Conservation (phyloP, 371 early-diverging fungal genomes). For the Apophysomyces sp. region DNA sequence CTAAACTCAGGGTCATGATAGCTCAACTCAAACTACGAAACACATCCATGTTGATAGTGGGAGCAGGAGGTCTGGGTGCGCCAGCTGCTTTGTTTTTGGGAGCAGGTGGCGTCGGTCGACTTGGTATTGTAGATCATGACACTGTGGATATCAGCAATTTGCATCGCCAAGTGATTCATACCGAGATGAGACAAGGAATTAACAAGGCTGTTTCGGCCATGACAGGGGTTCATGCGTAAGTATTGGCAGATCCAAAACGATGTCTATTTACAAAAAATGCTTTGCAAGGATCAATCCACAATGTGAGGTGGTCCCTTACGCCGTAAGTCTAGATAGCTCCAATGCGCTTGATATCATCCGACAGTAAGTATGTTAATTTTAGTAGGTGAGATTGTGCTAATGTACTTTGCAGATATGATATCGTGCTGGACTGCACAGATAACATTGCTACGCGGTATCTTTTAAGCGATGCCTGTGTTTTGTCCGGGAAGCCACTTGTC, state of each 20-base stretch:
- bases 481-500: slow-evolving; percentile 84
- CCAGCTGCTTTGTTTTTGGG: slow-evolving; percentile 92
- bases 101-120: slow-evolving; percentile 86
- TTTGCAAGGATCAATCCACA: slow-evolving; percentile 51
- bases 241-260: background rate
- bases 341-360: slow-evolving; percentile 66
- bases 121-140: slow-evolving; percentile 98
- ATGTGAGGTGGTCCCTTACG: slow-evolving; percentile 55
- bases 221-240: slow-evolving; percentile 57
- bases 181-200: slow-evolving; percentile 69
- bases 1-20: no score
- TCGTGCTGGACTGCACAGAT: slow-evolving; percentile 97
- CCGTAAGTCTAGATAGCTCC: slow-evolving; percentile 58
- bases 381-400: background rate
- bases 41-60: slow-evolving; percentile 86
- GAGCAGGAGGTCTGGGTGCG: slow-evolving; percentile 97
- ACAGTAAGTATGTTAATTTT: slow-evolving; percentile 18
- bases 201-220: slow-evolving; percentile 86
- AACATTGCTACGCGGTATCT: slow-evolving; percentile 97
- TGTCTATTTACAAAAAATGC: slow-evolving; percentile 3
- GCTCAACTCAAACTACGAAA: slow-evolving; percentile 83
- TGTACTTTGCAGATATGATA: slow-evolving; percentile 70
- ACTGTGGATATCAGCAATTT: slow-evolving; percentile 93
- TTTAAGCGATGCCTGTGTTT: slow-evolving; percentile 92
- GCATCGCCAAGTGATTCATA: slow-evolving; percentile 96